Base-by-base conservation (phyloP, 768 basidiomycete species). In the Mycena filopes region DNA sequence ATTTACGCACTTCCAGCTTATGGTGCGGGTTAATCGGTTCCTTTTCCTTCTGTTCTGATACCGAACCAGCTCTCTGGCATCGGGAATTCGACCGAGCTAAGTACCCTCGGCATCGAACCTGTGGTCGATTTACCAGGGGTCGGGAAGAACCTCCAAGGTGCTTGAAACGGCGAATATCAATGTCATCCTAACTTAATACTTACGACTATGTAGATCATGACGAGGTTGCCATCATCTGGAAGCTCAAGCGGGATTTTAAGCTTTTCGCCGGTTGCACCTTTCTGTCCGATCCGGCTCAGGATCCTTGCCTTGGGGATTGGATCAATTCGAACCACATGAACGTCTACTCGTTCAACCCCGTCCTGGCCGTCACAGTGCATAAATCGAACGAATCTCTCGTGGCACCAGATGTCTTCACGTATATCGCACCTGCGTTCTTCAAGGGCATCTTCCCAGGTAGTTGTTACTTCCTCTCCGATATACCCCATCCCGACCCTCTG, bases 281-380 rank as follows among this genome's bases (percentile, higher is more conserved):
- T n/a, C 67, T 74, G 16, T 71, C 74, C 2, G 70, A 74, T 57
- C 74, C 73, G n/a, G 56, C 47, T 0, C 23, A 73, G 31, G 76
- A 77, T 48, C 71, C 77, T 21, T 77, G 77, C 38, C 73, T 78
- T 7, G 46, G 60, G n/a, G 70, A 73, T 49, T 77, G 75, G 73
- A 65, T 71, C 29, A 12, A 67, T 3, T 64, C 62, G 4, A 42
- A 71, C 47, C 72, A 74, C 60, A 20, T 55, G 26, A 78, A 76
- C 36, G 42, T 68, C 25, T 77, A 77, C 68, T 66, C 73, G 4
- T 77, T 78, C 33, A 60, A 62, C 48, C 71, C 73, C 10, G 65
- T 69, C n/a, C 21, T 77, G 13, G 65, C 71, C 28, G 69, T 65
- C 20, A 66, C 74, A 23, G 66, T 71, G 41, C 56, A 71, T 18